phyloP scores from a whole-genome alignment of 2,329 filamentous ascomycete species.

The Aspergillus sp. region DNA sequence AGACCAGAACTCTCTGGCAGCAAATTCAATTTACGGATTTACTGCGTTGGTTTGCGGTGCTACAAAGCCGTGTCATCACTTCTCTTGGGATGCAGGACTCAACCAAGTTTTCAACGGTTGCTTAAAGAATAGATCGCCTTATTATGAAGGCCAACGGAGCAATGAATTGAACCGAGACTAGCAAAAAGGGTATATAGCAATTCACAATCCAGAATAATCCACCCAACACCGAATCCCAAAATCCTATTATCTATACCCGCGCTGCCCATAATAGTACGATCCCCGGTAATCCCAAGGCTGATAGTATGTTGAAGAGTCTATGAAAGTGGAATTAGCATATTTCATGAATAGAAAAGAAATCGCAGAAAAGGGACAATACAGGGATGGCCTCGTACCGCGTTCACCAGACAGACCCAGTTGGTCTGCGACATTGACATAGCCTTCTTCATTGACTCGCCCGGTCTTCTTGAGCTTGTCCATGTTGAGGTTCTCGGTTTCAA shows the following conservation, averaged over 20 bases:
- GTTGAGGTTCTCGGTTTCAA: constrained; percentile 23
- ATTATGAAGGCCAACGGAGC: no score
- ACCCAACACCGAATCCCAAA: neutral
- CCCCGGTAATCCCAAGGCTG: constrained; percentile 27
- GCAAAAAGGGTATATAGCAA: constrained; percentile 2
- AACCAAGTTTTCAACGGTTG: no score
- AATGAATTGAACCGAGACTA: no score
- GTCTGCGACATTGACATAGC: constrained; percentile 41
- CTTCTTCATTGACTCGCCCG: constrained; percentile 28
- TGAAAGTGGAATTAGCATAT: neutral
- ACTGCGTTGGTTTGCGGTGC: no score
- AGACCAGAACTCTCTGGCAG: no score
- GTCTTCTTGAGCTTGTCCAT: constrained; percentile 24
- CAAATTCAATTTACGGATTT: no score
- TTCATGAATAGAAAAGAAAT: neutral
- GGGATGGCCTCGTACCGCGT: constrained; percentile 29
- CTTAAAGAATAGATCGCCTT: no score
- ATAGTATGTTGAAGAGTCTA: constrained; percentile 39
- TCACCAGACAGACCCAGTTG: constrained; percentile 35
- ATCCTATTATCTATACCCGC: neutral
- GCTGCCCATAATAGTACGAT: constrained; percentile 17
- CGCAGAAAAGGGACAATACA: constrained; percentile 9
- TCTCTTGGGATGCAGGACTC: no score
- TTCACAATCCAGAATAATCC: neutral
- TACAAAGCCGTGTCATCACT: no score